A percentile compares a stretch with the other conserved stretches of the same genome.
These are phyloP conservation scores for Tetradesmus obliquus DNA, from an alignment of 139 green algal genomes.

Conservation along the genomic window DNA sequence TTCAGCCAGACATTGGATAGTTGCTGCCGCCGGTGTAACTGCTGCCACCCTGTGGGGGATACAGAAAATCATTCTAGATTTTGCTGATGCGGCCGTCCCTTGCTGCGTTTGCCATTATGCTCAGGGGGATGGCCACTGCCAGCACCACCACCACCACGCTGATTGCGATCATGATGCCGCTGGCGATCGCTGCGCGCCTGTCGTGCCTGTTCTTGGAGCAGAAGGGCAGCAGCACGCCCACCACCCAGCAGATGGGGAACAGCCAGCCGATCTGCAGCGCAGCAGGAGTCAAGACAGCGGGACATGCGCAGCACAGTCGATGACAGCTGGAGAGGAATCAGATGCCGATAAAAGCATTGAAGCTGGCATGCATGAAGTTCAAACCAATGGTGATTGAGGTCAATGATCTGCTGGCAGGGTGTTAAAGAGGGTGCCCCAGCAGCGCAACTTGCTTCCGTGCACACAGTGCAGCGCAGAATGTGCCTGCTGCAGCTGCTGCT, in stretches of 20 bases:
- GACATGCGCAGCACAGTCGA: not conserved
- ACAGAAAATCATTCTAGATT: not conserved
- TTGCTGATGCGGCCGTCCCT: not conserved
- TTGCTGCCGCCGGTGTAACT: not conserved
- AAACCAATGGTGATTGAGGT: no score
- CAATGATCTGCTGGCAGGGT: no score
- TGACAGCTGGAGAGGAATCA: no score
- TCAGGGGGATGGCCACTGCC: not conserved
- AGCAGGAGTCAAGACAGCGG: not conserved
- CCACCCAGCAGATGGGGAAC: conserved; percentile 22
- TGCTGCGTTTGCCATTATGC: not conserved
- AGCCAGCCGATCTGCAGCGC: not conserved
- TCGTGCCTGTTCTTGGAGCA: conserved; percentile 32
- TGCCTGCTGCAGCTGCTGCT: no score
- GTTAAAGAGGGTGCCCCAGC: not conserved
- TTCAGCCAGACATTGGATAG: no score
- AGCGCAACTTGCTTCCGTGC: not conserved
- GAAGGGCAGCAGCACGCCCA: conserved; percentile 7
- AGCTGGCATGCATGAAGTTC: no score
- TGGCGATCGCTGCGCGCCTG: not conserved
- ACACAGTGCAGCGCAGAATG: not conserved
- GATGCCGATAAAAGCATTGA: no score
- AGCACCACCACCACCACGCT: not conserved
- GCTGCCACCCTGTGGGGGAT: no score
- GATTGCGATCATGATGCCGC: not conserved